Conservation (phyloP, 2,329 filamentous ascomycete species). For the Acarospora socialis region DNA sequence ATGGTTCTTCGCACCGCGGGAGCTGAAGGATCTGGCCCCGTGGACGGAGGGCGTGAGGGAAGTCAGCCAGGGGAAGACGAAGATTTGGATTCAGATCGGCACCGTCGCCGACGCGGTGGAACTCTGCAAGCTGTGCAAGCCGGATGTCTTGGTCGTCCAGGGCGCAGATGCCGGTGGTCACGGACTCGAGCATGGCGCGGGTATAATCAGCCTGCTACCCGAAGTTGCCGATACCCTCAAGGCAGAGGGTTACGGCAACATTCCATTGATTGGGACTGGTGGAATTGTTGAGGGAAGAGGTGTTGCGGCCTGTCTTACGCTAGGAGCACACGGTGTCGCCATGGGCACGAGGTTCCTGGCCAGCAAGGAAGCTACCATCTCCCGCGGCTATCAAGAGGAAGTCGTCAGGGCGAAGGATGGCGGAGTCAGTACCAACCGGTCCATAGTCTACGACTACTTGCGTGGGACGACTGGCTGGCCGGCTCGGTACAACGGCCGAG, state of each 20-base stretch:
- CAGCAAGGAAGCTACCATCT: constrained; percentile 32
- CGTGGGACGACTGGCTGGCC: constrained; percentile 47
- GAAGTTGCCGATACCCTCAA: constrained; percentile 32
- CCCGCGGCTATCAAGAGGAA: constrained; percentile 36
- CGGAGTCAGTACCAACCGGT: constrained; percentile 35
- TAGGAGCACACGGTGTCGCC: constrained; percentile 40
- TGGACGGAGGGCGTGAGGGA: constrained; percentile 34
- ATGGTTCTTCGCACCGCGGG: constrained; percentile 27
- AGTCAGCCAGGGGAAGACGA: constrained; percentile 25
- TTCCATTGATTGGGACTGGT: constrained; percentile 38
- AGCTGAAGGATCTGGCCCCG: constrained; percentile 20
- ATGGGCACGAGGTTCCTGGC: constrained; percentile 54
- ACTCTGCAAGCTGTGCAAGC: constrained; percentile 23
- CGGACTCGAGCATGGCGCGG: constrained; percentile 31
- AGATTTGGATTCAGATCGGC: constrained; percentile 41
- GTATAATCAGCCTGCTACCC: constrained; percentile 36
- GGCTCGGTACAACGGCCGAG: constrained; percentile 41
- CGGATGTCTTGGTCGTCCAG: constrained; percentile 40
- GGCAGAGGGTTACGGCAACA: constrained; percentile 16
- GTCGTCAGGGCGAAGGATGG: constrained; percentile 37
- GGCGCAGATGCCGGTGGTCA: constrained; percentile 42
- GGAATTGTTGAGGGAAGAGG: constrained; percentile 40
- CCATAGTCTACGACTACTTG: constrained; percentile 39
- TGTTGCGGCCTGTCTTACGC: constrained; percentile 33
- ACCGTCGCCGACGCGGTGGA: constrained; percentile 33